A percentile compares a stretch with the other conserved stretches of the same genome.
These are phyloP conservation scores for Pisolithus tinctorius DNA, from an alignment of 768 basidiomycete genomes.

Conservation along the genomic window DNA sequence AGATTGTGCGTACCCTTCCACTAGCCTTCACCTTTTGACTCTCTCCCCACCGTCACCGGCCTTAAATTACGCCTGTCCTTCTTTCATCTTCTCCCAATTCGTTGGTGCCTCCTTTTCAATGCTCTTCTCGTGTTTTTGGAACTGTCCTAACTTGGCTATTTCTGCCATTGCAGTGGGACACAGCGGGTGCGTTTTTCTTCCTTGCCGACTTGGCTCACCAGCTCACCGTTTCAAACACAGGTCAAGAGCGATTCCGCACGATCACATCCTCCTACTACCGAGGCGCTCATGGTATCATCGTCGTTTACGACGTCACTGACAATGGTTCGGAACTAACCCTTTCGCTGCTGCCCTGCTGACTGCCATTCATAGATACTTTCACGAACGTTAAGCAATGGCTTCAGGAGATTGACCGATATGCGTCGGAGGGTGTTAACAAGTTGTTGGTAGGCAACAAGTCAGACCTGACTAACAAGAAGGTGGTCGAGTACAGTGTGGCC, in stretches of 20 bases:
- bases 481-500: conserved; percentile 82
- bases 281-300: conserved; percentile 96
- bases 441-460: conserved; percentile 98
- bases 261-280: conserved; percentile 99
- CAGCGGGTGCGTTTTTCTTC: conserved; percentile 60
- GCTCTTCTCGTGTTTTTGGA: background rate
- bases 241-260: conserved; percentile 97
- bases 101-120: background rate
- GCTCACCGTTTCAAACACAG: conserved; percentile 30
- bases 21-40: conserved; percentile 1
- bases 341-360: conserved; percentile 4
- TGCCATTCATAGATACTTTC: conserved; percentile 66
- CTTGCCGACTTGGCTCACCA: background rate
- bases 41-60: background rate
- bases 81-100: background rate
- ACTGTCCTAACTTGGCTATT: conserved; percentile 9
- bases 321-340: conserved; percentile 46
- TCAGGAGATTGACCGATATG: conserved; percentile 91
- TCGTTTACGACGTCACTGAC: conserved; percentile 98
- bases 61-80: background rate
- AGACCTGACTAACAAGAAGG: conserved; percentile 95
- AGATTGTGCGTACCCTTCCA: conserved; percentile 67
- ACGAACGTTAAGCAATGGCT: conserved; percentile 95
- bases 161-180: conserved; percentile 69
- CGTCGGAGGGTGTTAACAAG: conserved; percentile 98